Base-by-base conservation (phyloP, 108 stramenopile genomes). In the Fragilariopsis cylindrus region DNA sequence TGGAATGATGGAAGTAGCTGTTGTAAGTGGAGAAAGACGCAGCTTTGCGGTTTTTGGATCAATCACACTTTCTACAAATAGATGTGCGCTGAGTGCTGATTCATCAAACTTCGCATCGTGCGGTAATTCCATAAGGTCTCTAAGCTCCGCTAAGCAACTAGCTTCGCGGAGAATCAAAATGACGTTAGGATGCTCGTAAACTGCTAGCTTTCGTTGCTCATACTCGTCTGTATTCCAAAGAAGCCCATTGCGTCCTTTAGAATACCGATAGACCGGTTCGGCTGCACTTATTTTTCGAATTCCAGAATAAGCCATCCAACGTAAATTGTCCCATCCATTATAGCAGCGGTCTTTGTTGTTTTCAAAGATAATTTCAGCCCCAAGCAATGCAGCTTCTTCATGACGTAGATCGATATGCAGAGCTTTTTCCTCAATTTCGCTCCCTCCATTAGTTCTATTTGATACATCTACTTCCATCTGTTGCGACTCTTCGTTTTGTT, bases 21-120 rank as follows among this genome's bases (percentile, higher is more conserved):
- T 90, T 21, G 94, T 95, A 4, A 95, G 75, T 21, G 85, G 85
- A 21, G 91, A 92, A 18, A 95, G 85, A 11, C 87, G 74, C 46
- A 95, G 64, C 70, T 91, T 92, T 54, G 88, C 87, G 7, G 86
- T 87, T 42, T 83, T 84, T 0, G 85, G 88, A 71, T 95, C 94
- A 43, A 90, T 76, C 7, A 87, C 86, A 66, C 65, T 85, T 74
- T 95, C 94, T 15, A 81, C 89, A 62, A 95, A 76, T 11, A 88
- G 58, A 67, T 82, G 90, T 13, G 77, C 74, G 46, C 69, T 45
- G 12, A 81, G n/a, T 42, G 73, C 40, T 63, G 53, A 40, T 50
- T 76, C 56, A 47, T 75, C 60, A 39, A 60, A 50, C 44, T 48
- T 62, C 4, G 72, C 67, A 62, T 68, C 79, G 45, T 45, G 55